Conservation (phyloP, 306 rosid species). For the Cucumis cinereus region DNA sequence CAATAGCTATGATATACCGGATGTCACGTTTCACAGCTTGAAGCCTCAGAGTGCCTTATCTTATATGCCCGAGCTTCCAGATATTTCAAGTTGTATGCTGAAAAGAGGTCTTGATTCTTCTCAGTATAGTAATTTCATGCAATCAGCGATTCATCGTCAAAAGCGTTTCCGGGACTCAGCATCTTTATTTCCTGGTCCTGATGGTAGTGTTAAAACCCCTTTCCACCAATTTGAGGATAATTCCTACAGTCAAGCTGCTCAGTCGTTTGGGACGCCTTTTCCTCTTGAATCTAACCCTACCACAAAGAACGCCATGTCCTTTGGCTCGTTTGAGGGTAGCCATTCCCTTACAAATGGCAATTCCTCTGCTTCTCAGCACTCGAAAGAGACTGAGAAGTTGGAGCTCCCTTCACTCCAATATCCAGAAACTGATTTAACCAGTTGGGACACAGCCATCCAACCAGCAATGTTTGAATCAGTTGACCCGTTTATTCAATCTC, state of each 20-base stretch:
- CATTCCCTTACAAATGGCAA: slow-evolving; percentile 91
- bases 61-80: slow-evolving; percentile 38
- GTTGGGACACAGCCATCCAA: slow-evolving; percentile 61
- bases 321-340: slow-evolving; percentile 31
- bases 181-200: slow-evolving; percentile 33
- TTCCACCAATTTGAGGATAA: slow-evolving; percentile 34
- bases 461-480: slow-evolving; percentile 54
- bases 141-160: slow-evolving; percentile 39
- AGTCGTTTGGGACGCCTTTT: slow-evolving; percentile 35
- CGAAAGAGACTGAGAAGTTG: slow-evolving; percentile 61
- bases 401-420: slow-evolving; percentile 99
- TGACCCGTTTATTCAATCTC: slow-evolving; percentile 60
- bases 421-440: slow-evolving; percentile 73
- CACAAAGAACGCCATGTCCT: slow-evolving; percentile 31
- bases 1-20: slow-evolving; percentile 44
- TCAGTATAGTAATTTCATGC: slow-evolving; percentile 37
- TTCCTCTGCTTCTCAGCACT: slow-evolving; percentile 80
- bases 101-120: slow-evolving; percentile 55
- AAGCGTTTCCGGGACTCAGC: slow-evolving; percentile 58
- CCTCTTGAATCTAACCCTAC: slow-evolving; percentile 42
- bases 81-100: slow-evolving; percentile 28
- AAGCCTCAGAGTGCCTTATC: slow-evolving; percentile 40
- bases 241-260: slow-evolving; percentile 30
- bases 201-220: slow-evolving; percentile 27
- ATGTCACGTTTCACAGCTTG: slow-evolving; percentile 41